Evolutionary conservation across 495 filamentous ascomycete species (phyloP), one percentile per base, ranked within the genome.

Genomic region (Penicillium fimorum): DNA sequence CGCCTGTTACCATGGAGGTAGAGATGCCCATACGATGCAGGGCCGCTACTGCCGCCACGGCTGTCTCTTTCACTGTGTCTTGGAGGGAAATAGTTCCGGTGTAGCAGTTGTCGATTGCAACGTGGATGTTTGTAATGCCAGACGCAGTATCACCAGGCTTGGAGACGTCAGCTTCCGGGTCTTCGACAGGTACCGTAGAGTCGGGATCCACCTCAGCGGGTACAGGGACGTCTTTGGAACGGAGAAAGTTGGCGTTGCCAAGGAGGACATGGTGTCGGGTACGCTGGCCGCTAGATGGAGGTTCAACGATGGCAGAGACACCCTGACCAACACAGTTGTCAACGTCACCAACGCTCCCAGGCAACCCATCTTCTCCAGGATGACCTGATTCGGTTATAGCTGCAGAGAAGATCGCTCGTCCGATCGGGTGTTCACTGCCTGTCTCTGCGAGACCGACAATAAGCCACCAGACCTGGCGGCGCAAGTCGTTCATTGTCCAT

Each of bases 351-450:
- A 96, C 76, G 56, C 79, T 87, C 22, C 94, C 94, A 45, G 94
- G 88, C 33, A 97, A 75, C 15, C 85, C 82, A 7, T 84, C 86
- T 49, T 95, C 91, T 11, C 77, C 75, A 13, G 82, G 82, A 30
- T 96, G 71, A 6, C 85, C 86, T 8, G 96, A 82, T 58, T 90
- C 81, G 15, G 82, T 75, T 60, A 88, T 89, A 2, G 92, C 91
- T 17, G 83, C 84, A 11, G 74, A 67, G 17, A 92, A 70, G 51
- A 97, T 89, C 5, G 94, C 92, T 62, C 85, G 89, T 22, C 92
- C 94, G 56, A 97, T 87, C 0, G 94, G 94, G 72, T 99, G 94
- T 73, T 99, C 94, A 66, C 90, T 95, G 48, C 89, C 86, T 81
- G 89, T 90, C 68, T 99, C 94, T 2, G 93, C 87, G 5, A 97